Percentiles rank a stretch among this genome's conserved stretches.
Conservation (phyloP, 164 flowering plant genomes). For the Umbellularia californica region DNA sequence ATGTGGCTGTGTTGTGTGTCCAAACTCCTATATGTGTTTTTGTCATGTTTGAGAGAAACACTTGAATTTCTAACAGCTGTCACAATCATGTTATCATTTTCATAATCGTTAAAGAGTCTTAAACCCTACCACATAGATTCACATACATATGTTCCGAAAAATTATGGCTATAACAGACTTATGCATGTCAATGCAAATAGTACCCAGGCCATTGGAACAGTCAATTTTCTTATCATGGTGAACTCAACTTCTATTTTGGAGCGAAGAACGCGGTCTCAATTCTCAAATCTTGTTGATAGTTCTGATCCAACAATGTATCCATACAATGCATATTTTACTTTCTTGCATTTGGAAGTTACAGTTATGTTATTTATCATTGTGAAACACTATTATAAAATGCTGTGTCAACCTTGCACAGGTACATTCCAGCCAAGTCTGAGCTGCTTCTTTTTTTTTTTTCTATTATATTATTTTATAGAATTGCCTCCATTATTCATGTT, state of each 20-base stretch:
- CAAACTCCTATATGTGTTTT: too few species aligned
- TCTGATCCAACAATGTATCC: neutral
- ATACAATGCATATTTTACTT: neutral
- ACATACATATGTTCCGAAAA: neutral
- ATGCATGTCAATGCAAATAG: too few species aligned
- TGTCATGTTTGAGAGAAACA: too few species aligned
- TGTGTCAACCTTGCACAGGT: neutral
- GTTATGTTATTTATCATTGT: too few species aligned
- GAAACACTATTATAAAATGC: neutral
- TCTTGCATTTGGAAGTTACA: too few species aligned
- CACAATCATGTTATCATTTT: neutral
- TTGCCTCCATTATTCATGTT: neutral
- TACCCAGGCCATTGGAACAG: neutral
- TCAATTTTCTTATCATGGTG: neutral
- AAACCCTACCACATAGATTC: too few species aligned
- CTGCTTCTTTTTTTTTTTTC: neutral
- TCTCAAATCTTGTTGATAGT: neutral
- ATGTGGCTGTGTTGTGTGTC: too few species aligned
- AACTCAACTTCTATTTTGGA: neutral
- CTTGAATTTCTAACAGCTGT: too few species aligned
- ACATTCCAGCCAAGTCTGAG: neutral
- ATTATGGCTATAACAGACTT: too few species aligned
- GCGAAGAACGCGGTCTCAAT: neutral
- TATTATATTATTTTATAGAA: neutral
- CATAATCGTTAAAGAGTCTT: too few species aligned